Evolutionary conservation across 768 basidiomycete species (phyloP).

Genomic region (Psilocybe cubensis): DNA sequence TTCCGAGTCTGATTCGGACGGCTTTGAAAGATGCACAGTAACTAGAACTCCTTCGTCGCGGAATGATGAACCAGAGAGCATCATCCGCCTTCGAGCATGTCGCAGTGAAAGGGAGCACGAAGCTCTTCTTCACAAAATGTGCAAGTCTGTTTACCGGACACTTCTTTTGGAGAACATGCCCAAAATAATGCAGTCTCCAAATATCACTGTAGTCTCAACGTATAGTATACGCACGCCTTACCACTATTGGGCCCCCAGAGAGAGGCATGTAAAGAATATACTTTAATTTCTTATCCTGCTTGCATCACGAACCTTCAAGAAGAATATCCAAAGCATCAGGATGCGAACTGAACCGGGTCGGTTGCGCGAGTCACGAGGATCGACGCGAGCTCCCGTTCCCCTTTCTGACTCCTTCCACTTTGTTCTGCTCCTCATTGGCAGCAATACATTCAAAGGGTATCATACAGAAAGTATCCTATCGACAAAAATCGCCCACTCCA

Average conservation of each 20-base stretch:
- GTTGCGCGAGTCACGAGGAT: not conserved
- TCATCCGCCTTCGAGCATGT: not conserved
- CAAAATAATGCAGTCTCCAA: not conserved
- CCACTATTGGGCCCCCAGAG: not conserved
- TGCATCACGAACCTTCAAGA: not conserved
- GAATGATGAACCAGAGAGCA: not conserved
- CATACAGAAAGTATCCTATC: constrained; percentile 53
- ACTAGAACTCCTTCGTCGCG: not conserved
- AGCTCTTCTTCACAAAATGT: not conserved
- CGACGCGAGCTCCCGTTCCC: not conserved
- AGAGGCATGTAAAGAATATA: not conserved
- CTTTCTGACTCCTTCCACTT: not conserved
- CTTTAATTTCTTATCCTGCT: not conserved
- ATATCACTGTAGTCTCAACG: not conserved
- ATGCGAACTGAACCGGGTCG: not conserved
- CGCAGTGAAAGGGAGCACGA: not conserved
- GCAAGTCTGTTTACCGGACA: not conserved
- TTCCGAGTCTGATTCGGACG: not conserved
- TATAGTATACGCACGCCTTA: not conserved
- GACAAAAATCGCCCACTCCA: constrained; percentile 81
- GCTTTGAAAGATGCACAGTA: no score
- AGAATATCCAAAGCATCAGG: not conserved
- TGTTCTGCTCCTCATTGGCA: not conserved
- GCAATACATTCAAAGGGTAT: not conserved
- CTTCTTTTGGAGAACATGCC: not conserved